Evolutionary conservation across 75 land plant species (phyloP).

Genomic region (Cunninghamia lanceolata): DNA sequence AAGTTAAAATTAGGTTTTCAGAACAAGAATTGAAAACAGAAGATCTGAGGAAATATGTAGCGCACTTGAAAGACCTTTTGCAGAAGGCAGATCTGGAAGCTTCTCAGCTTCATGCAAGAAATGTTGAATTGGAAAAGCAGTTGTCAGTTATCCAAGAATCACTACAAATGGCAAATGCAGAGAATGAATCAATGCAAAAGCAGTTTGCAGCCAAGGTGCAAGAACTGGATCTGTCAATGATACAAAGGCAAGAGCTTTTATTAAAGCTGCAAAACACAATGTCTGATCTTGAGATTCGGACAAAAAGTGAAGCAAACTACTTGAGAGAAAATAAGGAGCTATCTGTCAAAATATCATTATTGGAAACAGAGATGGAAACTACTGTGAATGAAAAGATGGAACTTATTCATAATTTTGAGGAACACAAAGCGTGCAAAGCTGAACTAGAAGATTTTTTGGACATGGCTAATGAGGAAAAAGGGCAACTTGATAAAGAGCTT

Average conservation of each 20-base stretch:
- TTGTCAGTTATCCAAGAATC: slow-evolving; percentile 39
- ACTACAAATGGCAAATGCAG: slow-evolving; percentile 39
- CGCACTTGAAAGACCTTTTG: slow-evolving; percentile 60
- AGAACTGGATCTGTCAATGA: slow-evolving; percentile 12
- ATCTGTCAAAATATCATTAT: slow-evolving; percentile 11
- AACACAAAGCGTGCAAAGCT: neutral
- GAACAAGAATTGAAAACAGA: slow-evolving; percentile 62
- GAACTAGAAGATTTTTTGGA: slow-evolving; percentile 15
- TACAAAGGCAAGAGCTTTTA: slow-evolving; percentile 44
- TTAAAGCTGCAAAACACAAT: slow-evolving; percentile 53
- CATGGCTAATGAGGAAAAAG: slow-evolving; percentile 11
- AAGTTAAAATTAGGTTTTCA: slow-evolving; percentile 39
- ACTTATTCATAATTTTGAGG: slow-evolving; percentile 3
- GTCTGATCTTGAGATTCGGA: slow-evolving; percentile 51
- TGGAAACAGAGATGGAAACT: slow-evolving; percentile 25
- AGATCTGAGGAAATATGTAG: slow-evolving; percentile 52
- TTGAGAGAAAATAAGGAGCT: slow-evolving; percentile 29
- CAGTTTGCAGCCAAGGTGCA: slow-evolving; percentile 39
- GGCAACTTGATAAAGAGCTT: slow-evolving; percentile 21
- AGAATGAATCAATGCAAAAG: slow-evolving; percentile 44
- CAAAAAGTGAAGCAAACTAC: slow-evolving; percentile 46
- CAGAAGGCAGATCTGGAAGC: slow-evolving; percentile 51
- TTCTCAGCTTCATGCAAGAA: slow-evolving; percentile 27
- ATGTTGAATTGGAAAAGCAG: slow-evolving; percentile 29
- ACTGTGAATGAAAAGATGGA: slow-evolving; percentile 21